Base-by-base conservation (phyloP, 2,329 filamentous ascomycete species). In the Fusarium longipes region DNA sequence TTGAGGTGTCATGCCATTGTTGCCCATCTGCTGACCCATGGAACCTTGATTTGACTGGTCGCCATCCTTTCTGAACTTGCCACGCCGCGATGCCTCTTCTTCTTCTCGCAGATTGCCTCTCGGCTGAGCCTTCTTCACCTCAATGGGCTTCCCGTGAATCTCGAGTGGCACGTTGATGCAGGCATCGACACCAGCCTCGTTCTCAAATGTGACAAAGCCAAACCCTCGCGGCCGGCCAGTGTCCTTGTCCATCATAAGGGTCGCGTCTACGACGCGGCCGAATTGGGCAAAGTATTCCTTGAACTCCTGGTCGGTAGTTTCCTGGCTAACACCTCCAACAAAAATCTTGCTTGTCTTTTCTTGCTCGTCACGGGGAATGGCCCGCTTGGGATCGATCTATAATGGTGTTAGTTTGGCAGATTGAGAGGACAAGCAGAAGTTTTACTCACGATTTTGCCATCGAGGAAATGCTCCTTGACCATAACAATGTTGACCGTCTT, bases 221-320 rank as follows among this genome's bases (percentile, higher is more conserved):
- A 99, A 99, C 3, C 96, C 96, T 75, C 96, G 87, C 4, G 96
- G 96, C 38, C 96, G 89, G n/a, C 96, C 96, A 1, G 96, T 99
- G 78, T 99, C 96, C 81, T 99, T 99, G 78, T 99, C 96, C 89
- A 99, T 99, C 96, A 99, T 99, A 4, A 99, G 88, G 0, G 96
- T 99, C 3, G 96, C 96, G 80, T 99, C 96, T 36, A 99, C 91
- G 20, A 99, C 96, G 63, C 95, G 90, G 27, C 96, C 96, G 74
- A 98, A 99, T 75, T 97, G 93, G 75, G 92, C 93, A 81, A 99
- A 99, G 81, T 97, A 99, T 62, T 96, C 91, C 76, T 93, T 93
- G 78, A 99, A 99, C 77, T 98, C 93, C 65, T 94, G 90, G 75
- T 99, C 96, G 1, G 93, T 97, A 0, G 95, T 96, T 75, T 99